Base-by-base conservation (phyloP, 2,329 filamentous ascomycete species). In the Fusarium coicis region DNA sequence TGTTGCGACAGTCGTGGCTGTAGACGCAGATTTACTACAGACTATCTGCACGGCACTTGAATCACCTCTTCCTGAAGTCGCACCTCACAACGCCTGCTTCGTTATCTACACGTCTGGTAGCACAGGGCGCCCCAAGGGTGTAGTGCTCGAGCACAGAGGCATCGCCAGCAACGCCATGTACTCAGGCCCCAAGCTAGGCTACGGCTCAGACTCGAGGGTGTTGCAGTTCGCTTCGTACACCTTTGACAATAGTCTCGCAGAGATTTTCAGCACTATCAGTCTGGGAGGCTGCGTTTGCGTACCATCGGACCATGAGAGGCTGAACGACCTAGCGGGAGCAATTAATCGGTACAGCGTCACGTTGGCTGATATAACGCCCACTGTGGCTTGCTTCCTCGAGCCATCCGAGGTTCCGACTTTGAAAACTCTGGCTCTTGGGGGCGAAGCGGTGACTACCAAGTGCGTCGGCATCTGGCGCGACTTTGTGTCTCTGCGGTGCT, bases 51-150 rank as follows among this genome's bases (percentile, higher is more conserved):
- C 18, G 4, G 0, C 47, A 8, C 42, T 21, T 3, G 54, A n/a
- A 0, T 0, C 12, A 4, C 2, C 3, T 7, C 66, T 75, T n/a
- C 66, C 66, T 1, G 37, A 47, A 3, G 47, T 57, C 21, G 16
- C 40, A 5, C 66, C 72, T 2, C 19, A 44, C 7, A 75, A 75
- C 10, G 70, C 67, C 12, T 70, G 68, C 23, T 76, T 75, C 28
- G 66, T 72, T 19, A 75, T 76, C 10, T 76, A 71, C 23, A 76
- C 74, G 0, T 76, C 74, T 10, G 74, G 74, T 2, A 73, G 65
- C 8, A 76, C 69, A 0, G 74, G 74, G 0, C 36, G 46, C 1
- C 74, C 74, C 0, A 76, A 76, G 43, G 69, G 74, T 3, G 72
- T 76, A 6, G 39, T 76, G 0, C 23, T 76, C 0, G 74, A 76